phyloP scores from a whole-genome alignment of 2,329 filamentous ascomycete genomes.

The Neonectria punicea region DNA sequence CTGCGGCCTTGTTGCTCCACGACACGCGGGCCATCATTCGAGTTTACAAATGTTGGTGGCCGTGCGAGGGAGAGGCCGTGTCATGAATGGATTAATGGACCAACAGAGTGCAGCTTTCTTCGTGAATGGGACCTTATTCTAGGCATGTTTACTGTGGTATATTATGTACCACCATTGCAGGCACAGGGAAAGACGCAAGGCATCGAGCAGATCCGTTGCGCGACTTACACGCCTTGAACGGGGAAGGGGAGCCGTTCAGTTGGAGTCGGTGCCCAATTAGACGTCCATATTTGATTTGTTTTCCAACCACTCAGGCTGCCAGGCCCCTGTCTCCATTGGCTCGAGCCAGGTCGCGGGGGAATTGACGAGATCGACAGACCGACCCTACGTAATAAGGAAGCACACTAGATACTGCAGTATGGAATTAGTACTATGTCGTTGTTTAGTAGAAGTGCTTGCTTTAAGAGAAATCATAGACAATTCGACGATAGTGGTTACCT shows the following conservation, averaged over 20 bases:
- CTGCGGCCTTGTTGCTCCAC: neutral
- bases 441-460: neutral
- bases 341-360: neutral
- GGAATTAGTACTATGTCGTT: too few relatives aligned
- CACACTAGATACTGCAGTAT: neutral
- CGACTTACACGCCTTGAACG: neutral
- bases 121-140: neutral
- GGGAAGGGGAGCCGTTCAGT: neutral
- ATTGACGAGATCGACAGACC: neutral
- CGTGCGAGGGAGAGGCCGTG: neutral
- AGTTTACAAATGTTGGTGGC: neutral
- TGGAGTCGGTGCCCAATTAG: slow-evolving; percentile 19
- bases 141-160: neutral
- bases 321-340: neutral
- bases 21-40: slow-evolving; percentile 3
- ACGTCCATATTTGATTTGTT: too few relatives aligned
- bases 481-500: neutral
- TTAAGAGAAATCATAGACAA: neutral
- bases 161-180: neutral
- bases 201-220: slow-evolving; percentile 11
- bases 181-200: slow-evolving; percentile 17
- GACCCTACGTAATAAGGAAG: neutral
- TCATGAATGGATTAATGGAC: slow-evolving; percentile 1
- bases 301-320: too few relatives aligned
- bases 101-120: neutral